Conservation (phyloP, 169 alveolate species). For the Besnoitia besnoiti region DNA sequence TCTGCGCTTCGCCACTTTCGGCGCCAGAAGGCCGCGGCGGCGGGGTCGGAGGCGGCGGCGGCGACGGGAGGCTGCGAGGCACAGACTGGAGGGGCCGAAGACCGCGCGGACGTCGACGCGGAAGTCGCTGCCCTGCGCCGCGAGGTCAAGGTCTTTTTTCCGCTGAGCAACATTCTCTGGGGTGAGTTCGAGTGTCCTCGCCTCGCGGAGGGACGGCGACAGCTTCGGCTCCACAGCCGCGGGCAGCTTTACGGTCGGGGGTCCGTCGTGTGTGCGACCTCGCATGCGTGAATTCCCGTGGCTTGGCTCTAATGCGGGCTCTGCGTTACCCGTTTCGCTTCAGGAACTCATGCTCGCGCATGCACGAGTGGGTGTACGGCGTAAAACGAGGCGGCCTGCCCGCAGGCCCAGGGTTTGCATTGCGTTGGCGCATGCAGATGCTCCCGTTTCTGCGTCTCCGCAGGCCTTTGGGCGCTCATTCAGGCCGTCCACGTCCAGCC, state of each 20-base stretch:
- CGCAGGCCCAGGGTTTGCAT: too few species aligned
- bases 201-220: too few species aligned
- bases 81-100: background rate
- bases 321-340: background rate
- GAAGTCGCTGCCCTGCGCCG: background rate
- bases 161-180: constrained; percentile 5
- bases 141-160: background rate
- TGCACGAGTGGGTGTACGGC: background rate
- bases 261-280: too few species aligned
- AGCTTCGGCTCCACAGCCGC: too few species aligned
- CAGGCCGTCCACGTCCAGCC: constrained; percentile 36
- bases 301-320: too few species aligned
- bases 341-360: background rate
- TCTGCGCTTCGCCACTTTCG: background rate
- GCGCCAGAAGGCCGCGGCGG: too few species aligned
- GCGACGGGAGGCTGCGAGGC: background rate
- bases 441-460: background rate
- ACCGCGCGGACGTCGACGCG: background rate
- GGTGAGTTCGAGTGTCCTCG: background rate
- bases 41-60: background rate
- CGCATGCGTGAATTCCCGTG: too few species aligned
- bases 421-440: too few species aligned
- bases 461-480: constrained; percentile 30
- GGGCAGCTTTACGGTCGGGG: too few species aligned
- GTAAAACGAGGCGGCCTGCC: too few species aligned